Evolutionary conservation across 371 early-diverging fungal species (phyloP), one percentile per base, ranked within the genome.

Genomic region (Actinomortierella ambigua): DNA sequence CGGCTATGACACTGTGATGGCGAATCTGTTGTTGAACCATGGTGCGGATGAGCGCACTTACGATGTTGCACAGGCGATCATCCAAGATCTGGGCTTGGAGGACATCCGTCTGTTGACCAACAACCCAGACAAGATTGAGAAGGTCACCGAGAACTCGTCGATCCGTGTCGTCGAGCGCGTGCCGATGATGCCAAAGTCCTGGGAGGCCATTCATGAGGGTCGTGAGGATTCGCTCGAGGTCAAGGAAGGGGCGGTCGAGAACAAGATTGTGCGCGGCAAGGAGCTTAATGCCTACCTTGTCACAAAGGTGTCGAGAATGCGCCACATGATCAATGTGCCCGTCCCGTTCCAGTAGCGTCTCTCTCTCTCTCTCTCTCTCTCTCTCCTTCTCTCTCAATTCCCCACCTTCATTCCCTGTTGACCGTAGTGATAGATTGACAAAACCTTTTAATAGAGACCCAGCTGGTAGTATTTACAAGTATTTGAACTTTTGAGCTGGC

Each of bases 1-100:
- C 50, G 98, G 98, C 20, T 91, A 95, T 68, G 97, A 98, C 69
- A 98, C 98, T 0, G 91, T 95, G 20, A 88, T 90, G 53, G 97
- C 98, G 46, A 98, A 98, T 70, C 66, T 96, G 3, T 62, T 93
- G 49, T 81, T 98, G 34, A 88, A 92, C 59, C 95, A 95, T 59
- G 95, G 95, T 1, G 87, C 95, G 1, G 98, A 98, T 75, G 93
- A 88, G 17, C 90, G 98, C 18, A 89, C 89, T 0, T 98, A 98
- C 68, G 91, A 92, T 17, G 84, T 96, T n/a, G 98, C 97, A 3
- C 85, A 90, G 24, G 90, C 91, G 11, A 98, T 98, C 49, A 80
- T 97, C 9, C 80, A 85, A 13, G 98, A 98, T 68, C 81, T 98
- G 27, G 82, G 81, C 39, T 63, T 95, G 47, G 28, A 75, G 14